phyloP scores from a whole-genome alignment of 345 rosid species.

The Hirschfeldia incana region DNA sequence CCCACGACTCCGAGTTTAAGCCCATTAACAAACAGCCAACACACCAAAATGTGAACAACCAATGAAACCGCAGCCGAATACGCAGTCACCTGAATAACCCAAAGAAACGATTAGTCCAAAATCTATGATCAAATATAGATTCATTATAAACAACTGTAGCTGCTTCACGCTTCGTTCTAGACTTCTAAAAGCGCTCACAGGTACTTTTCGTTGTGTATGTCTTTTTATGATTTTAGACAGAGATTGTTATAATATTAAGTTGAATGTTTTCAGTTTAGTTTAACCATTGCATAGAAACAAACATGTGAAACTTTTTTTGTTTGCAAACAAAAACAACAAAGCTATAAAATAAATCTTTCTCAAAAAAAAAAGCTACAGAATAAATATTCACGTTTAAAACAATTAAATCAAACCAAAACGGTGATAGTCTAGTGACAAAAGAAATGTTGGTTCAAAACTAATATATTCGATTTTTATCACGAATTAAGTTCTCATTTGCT shows the following conservation, averaged over 20 bases:
- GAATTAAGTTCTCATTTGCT: neutral
- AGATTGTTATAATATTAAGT: neutral
- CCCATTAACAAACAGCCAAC: conserved; percentile 55
- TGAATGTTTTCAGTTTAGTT: neutral
- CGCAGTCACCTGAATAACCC: conserved; percentile 43
- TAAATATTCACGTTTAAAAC: neutral
- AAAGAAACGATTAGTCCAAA: neutral
- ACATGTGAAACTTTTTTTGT: neutral
- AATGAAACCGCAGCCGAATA: conserved; percentile 42
- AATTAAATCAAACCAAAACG: neutral
- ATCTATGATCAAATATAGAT: neutral
- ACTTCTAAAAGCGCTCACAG: neutral
- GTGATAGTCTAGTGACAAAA: neutral
- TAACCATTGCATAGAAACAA: neutral
- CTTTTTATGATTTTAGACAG: neutral
- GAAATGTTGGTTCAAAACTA: neutral
- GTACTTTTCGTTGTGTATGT: neutral
- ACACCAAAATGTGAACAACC: conserved; percentile 41
- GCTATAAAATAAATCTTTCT: neutral
- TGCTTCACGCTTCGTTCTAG: neutral
- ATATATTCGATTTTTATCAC: neutral
- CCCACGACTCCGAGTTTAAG: conserved; percentile 53
- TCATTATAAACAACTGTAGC: neutral
- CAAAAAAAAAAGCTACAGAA: neutral
- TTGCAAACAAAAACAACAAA: neutral